Evolutionary conservation across 345 rosid genomes (phyloP).

Genomic region (Aegle marmelos): DNA sequence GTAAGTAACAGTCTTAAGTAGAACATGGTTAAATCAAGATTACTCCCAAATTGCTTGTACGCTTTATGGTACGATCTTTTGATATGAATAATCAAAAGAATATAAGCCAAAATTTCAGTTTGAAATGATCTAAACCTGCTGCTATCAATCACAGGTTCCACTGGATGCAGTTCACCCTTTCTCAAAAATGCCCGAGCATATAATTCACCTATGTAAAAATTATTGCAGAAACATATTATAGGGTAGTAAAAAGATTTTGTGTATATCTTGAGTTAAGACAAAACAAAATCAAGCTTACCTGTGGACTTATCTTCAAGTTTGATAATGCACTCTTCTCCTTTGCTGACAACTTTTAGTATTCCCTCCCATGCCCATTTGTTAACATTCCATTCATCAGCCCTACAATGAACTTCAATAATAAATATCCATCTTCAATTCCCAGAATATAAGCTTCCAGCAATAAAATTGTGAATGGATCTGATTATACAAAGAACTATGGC

Average conservation of each 20-base stretch:
- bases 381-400: slow-evolving; percentile 99
- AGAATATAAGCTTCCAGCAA: slow-evolving; percentile 6
- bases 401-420: slow-evolving; percentile 30
- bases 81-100: neutral
- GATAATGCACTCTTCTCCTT: slow-evolving; percentile 96
- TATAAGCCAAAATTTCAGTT: slow-evolving; percentile 6
- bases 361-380: slow-evolving; percentile 99
- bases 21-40: neutral
- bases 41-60: slow-evolving; percentile 1
- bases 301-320: slow-evolving; percentile 89
- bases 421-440: slow-evolving; percentile 2
- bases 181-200: slow-evolving; percentile 95
- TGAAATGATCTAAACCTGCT: slow-evolving; percentile 67
- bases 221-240: slow-evolving; percentile 6
- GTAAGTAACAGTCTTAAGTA: neutral
- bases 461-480: neutral
- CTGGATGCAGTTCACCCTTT: slow-evolving; percentile 91
- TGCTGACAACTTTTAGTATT: slow-evolving; percentile 72
- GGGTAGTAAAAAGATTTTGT: neutral
- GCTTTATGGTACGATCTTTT: neutral
- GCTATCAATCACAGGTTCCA: slow-evolving; percentile 96
- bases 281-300: slow-evolving; percentile 36
- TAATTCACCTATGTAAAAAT: slow-evolving; percentile 55
- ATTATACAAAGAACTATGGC: neutral
- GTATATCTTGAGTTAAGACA: slow-evolving; percentile 8